Evolutionary conservation across 306 rosid genomes (phyloP).

Genomic region (Prosopis cineraria): DNA sequence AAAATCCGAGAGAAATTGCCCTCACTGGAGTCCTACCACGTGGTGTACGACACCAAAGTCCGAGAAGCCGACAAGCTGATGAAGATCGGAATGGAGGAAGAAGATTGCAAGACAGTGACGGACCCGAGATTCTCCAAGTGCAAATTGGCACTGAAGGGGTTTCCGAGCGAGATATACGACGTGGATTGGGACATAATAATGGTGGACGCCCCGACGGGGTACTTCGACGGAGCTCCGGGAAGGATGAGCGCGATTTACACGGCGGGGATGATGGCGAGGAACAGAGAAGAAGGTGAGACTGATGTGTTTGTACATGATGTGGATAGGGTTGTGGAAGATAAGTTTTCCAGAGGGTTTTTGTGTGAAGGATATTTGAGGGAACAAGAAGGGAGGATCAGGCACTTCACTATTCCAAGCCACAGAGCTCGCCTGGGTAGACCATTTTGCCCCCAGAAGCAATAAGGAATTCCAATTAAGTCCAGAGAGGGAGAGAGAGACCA

Average conservation of each 20-base stretch:
- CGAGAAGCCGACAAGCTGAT: slow-evolving; percentile 64
- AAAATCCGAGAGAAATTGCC: slow-evolving; percentile 58
- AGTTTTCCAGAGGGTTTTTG: slow-evolving; percentile 68
- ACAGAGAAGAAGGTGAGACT: slow-evolving; percentile 70
- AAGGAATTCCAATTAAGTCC: too few relatives aligned
- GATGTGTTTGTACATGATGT: slow-evolving; percentile 95
- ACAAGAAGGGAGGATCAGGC: slow-evolving; percentile 82
- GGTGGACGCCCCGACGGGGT: slow-evolving; percentile 97
- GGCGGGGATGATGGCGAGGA: slow-evolving; percentile 87
- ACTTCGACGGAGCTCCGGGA: slow-evolving; percentile 76
- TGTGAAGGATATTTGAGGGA: slow-evolving; percentile 76
- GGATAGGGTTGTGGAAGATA: slow-evolving; percentile 75
- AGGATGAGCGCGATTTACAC: slow-evolving; percentile 91
- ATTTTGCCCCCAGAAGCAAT: slow-evolving; percentile 55
- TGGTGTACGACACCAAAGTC: slow-evolving; percentile 71
- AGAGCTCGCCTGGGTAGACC: slow-evolving; percentile 59
- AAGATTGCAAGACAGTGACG: slow-evolving; percentile 54
- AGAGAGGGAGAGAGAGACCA: too few relatives aligned
- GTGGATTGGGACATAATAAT: slow-evolving; percentile 89
- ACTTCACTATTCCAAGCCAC: slow-evolving; percentile 78
- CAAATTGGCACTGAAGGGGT: slow-evolving; percentile 60
- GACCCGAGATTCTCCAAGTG: slow-evolving; percentile 83
- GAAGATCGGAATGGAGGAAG: slow-evolving; percentile 43
- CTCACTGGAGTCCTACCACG: slow-evolving; percentile 66
- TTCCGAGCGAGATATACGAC: slow-evolving; percentile 71